These are phyloP conservation scores for Trametes maxima DNA, from an alignment of 768 basidiomycete genomes.

Conservation along the genomic window DNA sequence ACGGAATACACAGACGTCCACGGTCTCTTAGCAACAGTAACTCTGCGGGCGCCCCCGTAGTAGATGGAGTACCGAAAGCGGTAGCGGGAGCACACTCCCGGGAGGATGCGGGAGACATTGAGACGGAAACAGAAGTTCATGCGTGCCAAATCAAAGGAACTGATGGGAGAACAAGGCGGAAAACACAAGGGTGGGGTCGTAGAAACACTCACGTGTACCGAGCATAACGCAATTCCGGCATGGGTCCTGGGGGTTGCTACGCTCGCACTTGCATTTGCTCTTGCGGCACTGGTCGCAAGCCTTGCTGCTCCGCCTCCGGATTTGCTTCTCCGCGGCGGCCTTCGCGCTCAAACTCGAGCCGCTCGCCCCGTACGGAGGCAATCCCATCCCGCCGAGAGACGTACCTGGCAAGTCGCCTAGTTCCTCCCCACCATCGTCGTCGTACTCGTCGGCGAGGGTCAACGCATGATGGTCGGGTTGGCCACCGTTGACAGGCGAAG, in stretches of 20 bases:
- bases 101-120: no score
- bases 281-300: conserved; percentile 91
- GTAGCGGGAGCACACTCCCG: no score
- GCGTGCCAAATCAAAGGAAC: no score
- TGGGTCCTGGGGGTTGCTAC: conserved; percentile 55
- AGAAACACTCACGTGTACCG: conserved; percentile 56
- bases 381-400: conserved; percentile 26
- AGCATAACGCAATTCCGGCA: conserved; percentile 80
- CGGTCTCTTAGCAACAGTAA: not conserved
- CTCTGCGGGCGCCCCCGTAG: not conserved
- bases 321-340: conserved; percentile 45
- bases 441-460: conserved; percentile 30
- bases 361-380: conserved; percentile 22
- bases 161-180: not conserved
- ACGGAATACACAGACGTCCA: no score
- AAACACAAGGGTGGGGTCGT: not conserved
- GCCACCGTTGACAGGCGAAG: conserved; percentile 39
- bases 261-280: conserved; percentile 77
- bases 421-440: conserved; percentile 69
- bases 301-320: conserved; percentile 79
- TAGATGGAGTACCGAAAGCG: no score
- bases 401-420: conserved; percentile 48
- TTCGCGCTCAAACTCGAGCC: conserved; percentile 26
- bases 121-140: no score
- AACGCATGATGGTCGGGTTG: conserved; percentile 23